Conservation (phyloP, 371 early-diverging fungal species). For the Mortierella sp. region DNA sequence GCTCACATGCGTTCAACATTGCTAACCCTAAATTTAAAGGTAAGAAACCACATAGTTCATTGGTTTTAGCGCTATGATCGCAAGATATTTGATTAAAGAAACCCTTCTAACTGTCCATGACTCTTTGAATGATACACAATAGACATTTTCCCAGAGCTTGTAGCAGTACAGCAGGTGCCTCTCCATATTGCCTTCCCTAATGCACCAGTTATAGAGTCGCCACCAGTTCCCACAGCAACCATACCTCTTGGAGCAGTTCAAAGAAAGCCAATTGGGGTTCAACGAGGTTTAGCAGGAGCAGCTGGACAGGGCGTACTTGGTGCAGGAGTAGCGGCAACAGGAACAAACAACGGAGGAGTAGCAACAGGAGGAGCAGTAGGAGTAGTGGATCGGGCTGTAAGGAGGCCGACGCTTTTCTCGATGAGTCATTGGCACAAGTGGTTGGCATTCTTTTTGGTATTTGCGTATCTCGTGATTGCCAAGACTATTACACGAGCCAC, state of each 20-base stretch:
- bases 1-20: conserved; percentile 86
- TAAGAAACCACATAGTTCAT: conserved; percentile 25
- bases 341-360: conserved; percentile 26
- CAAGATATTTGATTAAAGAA: background rate
- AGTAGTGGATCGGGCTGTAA: conserved; percentile 38
- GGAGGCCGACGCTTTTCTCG: conserved; percentile 38
- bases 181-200: conserved; percentile 59
- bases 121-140: conserved; percentile 8
- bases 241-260: conserved; percentile 16
- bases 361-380: conserved; percentile 49
- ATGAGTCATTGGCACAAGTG: conserved; percentile 68
- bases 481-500: conserved; percentile 57
- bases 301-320: conserved; percentile 17
- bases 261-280: conserved; percentile 19
- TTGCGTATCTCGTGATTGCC: conserved; percentile 62
- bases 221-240: conserved; percentile 13
- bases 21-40: conserved; percentile 81
- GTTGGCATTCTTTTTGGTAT: conserved; percentile 67
- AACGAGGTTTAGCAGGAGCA: conserved; percentile 17
- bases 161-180: conserved; percentile 67
- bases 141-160: conserved; percentile 86
- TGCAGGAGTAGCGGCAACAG: conserved; percentile 24
- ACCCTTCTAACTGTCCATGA: background rate
- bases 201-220: conserved; percentile 45
- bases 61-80: background rate